Conservation (phyloP, 805 yeast species). For the Starmera amethionina region DNA sequence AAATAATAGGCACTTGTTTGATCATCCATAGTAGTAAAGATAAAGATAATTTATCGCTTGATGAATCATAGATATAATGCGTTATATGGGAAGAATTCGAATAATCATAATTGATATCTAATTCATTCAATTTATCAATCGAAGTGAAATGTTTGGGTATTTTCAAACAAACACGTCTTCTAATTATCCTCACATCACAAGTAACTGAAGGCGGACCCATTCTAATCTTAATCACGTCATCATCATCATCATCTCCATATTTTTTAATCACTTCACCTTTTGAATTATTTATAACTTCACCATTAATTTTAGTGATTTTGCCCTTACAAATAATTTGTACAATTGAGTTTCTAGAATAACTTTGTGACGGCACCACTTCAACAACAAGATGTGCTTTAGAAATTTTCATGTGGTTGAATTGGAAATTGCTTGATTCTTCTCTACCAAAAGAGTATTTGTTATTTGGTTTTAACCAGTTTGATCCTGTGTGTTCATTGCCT, state of each 20-base stretch:
- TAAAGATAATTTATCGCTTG: constrained; percentile 16
- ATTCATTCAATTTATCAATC: constrained; percentile 7
- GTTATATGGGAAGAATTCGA: constrained; percentile 14
- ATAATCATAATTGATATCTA: constrained; percentile 20
- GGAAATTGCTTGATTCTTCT: constrained; percentile 1
- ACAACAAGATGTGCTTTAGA: constrained; percentile 8
- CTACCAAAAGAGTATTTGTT: constrained; percentile 5
- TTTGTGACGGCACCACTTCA: not conserved
- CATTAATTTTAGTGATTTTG: too few relatives aligned
- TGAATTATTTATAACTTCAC: too few relatives aligned
- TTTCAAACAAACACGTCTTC: constrained; percentile 6
- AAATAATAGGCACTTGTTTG: constrained; percentile 20
- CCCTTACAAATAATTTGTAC: too few relatives aligned
- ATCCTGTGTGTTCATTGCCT: not conserved
- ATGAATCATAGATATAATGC: constrained; percentile 10
- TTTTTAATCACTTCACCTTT: too few relatives aligned
- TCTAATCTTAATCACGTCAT: too few relatives aligned
- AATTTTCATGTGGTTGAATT: constrained; percentile 2
- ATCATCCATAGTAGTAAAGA: constrained; percentile 23
- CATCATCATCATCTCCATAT: too few relatives aligned
- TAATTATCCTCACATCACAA: constrained; percentile 4
- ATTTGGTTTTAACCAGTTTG: constrained; percentile 2
- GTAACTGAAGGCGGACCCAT: too few relatives aligned
- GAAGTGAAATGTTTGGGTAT: constrained; percentile 6
- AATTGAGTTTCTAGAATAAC: too few relatives aligned